phyloP scores from a whole-genome alignment of 78 protist species.

The Thecamonas trahens region DNA sequence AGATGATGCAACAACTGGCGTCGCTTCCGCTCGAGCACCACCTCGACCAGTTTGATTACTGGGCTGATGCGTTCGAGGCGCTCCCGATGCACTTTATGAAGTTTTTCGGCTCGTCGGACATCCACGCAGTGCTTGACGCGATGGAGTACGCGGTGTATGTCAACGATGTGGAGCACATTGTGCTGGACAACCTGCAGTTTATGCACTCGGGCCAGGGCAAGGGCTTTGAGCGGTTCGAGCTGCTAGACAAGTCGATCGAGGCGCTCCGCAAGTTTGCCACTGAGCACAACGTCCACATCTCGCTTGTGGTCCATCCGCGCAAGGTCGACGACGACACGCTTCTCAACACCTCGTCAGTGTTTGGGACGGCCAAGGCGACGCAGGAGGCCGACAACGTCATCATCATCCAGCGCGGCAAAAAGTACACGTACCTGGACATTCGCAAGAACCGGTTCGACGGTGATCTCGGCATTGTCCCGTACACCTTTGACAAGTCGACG shows the following conservation, averaged over 20 bases:
- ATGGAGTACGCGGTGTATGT: constrained; percentile 73
- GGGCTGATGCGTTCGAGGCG: constrained; percentile 28
- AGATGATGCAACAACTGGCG: constrained; percentile 46
- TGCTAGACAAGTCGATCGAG: constrained; percentile 51
- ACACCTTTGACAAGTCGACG: constrained; percentile 43
- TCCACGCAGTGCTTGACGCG: constrained; percentile 62
- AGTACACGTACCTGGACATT: constrained; percentile 41
- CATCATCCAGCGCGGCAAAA: constrained; percentile 44
- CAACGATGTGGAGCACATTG: constrained; percentile 68
- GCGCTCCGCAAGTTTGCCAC: constrained; percentile 67
- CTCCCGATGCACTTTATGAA: constrained; percentile 59
- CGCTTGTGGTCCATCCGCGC: constrained; percentile 75
- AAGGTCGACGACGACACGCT: constrained; percentile 46
- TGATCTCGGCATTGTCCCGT: constrained; percentile 51
- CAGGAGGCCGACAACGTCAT: constrained; percentile 85
- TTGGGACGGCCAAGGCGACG: constrained; percentile 85
- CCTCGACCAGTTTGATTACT: constrained; percentile 25
- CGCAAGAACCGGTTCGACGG: constrained; percentile 76
- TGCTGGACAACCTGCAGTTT: constrained; percentile 74
- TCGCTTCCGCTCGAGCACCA: constrained; percentile 13
- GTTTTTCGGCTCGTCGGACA: constrained; percentile 63
- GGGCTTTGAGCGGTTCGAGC: constrained; percentile 29
- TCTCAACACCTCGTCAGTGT: constrained; percentile 34
- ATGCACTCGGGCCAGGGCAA: constrained; percentile 44
- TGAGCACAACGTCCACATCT: constrained; percentile 62